Evolutionary conservation across 2,329 filamentous ascomycete species (phyloP), one percentile per base, ranked within the genome.

Genomic region (Botrytis hyacinthi): DNA sequence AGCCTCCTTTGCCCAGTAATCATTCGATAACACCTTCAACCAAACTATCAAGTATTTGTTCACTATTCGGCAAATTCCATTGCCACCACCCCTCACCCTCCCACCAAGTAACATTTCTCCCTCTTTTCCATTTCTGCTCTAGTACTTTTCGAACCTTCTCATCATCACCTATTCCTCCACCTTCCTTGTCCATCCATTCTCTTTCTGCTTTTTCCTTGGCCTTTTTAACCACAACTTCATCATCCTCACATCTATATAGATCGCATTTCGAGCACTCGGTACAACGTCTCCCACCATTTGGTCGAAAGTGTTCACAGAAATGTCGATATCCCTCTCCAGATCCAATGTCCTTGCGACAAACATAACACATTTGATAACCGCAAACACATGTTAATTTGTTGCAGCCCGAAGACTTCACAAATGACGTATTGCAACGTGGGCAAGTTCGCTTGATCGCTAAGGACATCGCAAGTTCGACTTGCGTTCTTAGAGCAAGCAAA

Each of bases 341-440:
- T 73, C 86, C 84, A 65, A 92, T 89, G 79, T 93, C 91, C 77
- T 91, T 91, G 59, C 96, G 93, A 82, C 96, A 99, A 65, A 98
- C 90, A 80, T 99, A 99, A 82, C 96, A 99, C 95, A 98, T 98
- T 78, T 93, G 92, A 83, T 98, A 98, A 14, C 96, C 96, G 83
- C 96, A 99, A 26, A 94, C 91, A 81, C 96, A 98, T 9, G 94
- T 95, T 59, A 99, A 87, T 84, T 98, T 98, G 85, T 99, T 99
- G 87, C 96, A 99, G 79, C 96, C 96, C 40, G 91, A 91, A 10
- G 90, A 92, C 82, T 98, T 98, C 83, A 99, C 93, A 81, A 98
- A 98, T 26, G 91, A 93, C 16, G 95, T 93, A 78, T 93, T 92
- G 85, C 96, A 99, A 66, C 92, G 89, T 14, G 96, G 96, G 81